Conservation (phyloP, 202 grass and related monocot genomes). For the Zoysia matrella region DNA sequence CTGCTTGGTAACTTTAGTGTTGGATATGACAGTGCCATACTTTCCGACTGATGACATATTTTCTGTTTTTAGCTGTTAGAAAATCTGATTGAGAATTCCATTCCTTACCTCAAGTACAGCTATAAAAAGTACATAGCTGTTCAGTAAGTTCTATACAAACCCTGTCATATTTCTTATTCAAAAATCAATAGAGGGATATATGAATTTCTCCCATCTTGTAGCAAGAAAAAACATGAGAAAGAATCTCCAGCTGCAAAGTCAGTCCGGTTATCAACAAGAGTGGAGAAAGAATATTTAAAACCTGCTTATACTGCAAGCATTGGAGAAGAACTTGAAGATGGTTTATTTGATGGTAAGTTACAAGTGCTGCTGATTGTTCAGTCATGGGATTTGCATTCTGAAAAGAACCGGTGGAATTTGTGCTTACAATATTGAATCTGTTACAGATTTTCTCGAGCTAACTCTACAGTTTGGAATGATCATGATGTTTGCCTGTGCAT, state of each 20-base stretch:
- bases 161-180: conserved; percentile 11
- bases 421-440: conserved; percentile 40
- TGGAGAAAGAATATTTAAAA: conserved; percentile 98
- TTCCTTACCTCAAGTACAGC: conserved; percentile 93
- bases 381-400: conserved; percentile 22
- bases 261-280: conserved; percentile 74
- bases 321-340: conserved; percentile 90
- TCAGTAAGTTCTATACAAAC: conserved; percentile 68
- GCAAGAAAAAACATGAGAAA: conserved; percentile 91
- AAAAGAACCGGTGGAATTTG: conserved; percentile 3
- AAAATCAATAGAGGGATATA: conserved; percentile 21
- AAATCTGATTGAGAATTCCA: conserved; percentile 96
- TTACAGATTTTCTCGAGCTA: conserved; percentile 87
- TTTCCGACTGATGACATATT: conserved; percentile 39
- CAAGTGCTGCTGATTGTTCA: neutral
- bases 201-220: conserved; percentile 49
- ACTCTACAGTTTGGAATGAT: conserved; percentile 99
- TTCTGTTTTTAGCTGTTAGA: conserved; percentile 71
- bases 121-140: conserved; percentile 96
- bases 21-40: neutral
- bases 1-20: conserved; percentile 19
- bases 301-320: conserved; percentile 90
- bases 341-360: conserved; percentile 93
- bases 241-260: conserved; percentile 73
- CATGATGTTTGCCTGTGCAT: conserved; percentile 99